Evolutionary conservation across 2,329 filamentous ascomycete genomes (phyloP).

Genomic region (Tolypocladium ovalisporum): DNA sequence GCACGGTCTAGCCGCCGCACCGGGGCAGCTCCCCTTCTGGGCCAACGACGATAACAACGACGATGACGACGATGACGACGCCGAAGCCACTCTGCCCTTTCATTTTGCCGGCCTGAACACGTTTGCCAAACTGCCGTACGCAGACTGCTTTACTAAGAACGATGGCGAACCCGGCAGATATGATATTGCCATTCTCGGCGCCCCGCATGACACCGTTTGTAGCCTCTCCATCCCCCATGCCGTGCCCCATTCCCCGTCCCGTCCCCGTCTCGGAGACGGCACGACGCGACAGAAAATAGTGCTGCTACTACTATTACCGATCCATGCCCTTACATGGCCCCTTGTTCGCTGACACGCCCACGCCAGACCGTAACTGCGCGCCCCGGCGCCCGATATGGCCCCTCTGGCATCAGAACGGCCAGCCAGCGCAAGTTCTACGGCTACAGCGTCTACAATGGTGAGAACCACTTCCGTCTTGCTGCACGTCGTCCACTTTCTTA

Average conservation of each 20-base stretch:
- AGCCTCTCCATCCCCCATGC: background rate
- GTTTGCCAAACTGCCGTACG: conserved; percentile 13
- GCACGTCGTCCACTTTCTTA: background rate
- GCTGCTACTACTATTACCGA: background rate
- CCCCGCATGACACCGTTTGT: conserved; percentile 17
- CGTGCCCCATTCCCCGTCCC: background rate
- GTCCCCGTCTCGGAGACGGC: background rate
- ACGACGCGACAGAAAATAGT: background rate
- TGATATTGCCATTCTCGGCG: conserved; percentile 18
- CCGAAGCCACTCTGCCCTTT: background rate
- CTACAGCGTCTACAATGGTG: conserved; percentile 10
- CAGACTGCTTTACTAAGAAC: conserved; percentile 13
- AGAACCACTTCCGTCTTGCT: background rate
- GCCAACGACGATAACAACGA: background rate
- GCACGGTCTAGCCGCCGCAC: background rate
- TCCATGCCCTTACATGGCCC: background rate
- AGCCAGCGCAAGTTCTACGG: conserved; percentile 45
- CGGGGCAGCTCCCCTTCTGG: background rate
- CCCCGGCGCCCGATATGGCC: conserved; percentile 56
- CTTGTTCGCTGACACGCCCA: background rate
- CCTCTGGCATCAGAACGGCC: conserved; percentile 69
- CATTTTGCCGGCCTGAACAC: conserved; percentile 4
- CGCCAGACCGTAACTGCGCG: conserved; percentile 10
- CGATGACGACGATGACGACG: background rate
- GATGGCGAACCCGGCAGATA: conserved; percentile 5